Conservation (phyloP, 345 rosid species). For the Jatropha curcas region DNA sequence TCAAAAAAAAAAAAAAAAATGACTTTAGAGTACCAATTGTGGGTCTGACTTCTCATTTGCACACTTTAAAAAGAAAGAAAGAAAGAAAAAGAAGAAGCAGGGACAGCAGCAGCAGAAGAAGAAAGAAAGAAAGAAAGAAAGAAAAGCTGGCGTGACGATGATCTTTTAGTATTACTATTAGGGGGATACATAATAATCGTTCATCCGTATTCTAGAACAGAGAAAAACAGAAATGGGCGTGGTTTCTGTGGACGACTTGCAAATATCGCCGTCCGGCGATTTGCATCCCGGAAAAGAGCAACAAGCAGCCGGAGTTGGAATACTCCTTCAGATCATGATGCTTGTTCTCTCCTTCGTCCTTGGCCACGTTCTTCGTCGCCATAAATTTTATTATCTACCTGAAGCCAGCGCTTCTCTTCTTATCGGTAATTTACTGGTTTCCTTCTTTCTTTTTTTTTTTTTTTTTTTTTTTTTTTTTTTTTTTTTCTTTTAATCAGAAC, state of each 20-base stretch:
- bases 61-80: no score
- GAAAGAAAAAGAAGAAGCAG: no score
- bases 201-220: no score
- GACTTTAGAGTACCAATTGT: no score
- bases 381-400: slow-evolving; percentile 88
- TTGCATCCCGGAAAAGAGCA: slow-evolving; percentile 74
- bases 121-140: no score
- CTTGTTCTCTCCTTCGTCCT: slow-evolving; percentile 97
- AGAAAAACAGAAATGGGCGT: slow-evolving; percentile 1
- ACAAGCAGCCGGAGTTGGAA: slow-evolving; percentile 98
- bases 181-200: no score
- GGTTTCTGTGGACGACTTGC: slow-evolving; percentile 33
- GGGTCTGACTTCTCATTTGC: no score
- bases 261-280: slow-evolving; percentile 50
- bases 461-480: no score
- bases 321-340: slow-evolving; percentile 99
- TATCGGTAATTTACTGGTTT: slow-evolving; percentile 46
- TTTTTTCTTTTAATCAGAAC: not conserved
- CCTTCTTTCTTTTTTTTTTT: not conserved
- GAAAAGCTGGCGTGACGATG: no score
- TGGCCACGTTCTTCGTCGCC: slow-evolving; percentile 97
- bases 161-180: no score
- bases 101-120: no score
- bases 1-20: no score
- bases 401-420: slow-evolving; percentile 99